These are phyloP conservation scores for Fraxinus platypoda DNA, from an alignment of 305 asterid genomes.

Conservation along the genomic window DNA sequence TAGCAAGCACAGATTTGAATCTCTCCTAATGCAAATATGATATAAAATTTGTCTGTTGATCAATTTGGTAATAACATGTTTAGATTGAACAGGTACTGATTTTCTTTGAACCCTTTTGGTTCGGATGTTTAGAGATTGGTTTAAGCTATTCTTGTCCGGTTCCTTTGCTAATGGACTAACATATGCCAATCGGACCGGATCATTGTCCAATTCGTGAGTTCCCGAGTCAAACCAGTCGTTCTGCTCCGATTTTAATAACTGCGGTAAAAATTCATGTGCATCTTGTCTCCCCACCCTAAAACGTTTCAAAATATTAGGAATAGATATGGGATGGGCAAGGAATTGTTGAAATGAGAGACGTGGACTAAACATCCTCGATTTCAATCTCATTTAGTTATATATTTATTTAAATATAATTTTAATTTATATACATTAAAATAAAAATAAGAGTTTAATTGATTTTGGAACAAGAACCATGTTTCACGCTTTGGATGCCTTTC, in stretches of 20 bases:
- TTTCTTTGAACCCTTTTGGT: too few relatives aligned
- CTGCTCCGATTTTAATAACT: too few relatives aligned
- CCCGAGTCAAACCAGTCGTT: neutral
- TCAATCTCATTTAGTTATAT: neutral
- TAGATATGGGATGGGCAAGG: neutral
- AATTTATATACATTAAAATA: too few relatives aligned
- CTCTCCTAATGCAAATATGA: too few relatives aligned
- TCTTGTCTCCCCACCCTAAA: neutral
- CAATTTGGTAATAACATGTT: too few relatives aligned
- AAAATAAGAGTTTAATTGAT: neutral
- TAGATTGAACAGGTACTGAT: too few relatives aligned
- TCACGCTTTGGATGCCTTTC: neutral
- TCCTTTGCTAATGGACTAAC: neutral
- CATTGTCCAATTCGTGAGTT: neutral
- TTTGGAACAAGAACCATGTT: neutral
- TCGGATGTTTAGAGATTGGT: neutral
- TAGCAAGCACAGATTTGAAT: too few relatives aligned
- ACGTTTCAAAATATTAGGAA: neutral
- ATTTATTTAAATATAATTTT: too few relatives aligned
- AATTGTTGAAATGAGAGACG: neutral
- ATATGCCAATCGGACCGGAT: neutral
- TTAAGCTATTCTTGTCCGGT: neutral
- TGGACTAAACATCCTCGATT: neutral
- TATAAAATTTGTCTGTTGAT: too few relatives aligned
- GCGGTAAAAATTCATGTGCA: too few relatives aligned